A percentile compares a stretch with the other conserved stretches of the same genome.
Conservation (phyloP, 140 eudicot genomes). For the Artemisia princeps region DNA sequence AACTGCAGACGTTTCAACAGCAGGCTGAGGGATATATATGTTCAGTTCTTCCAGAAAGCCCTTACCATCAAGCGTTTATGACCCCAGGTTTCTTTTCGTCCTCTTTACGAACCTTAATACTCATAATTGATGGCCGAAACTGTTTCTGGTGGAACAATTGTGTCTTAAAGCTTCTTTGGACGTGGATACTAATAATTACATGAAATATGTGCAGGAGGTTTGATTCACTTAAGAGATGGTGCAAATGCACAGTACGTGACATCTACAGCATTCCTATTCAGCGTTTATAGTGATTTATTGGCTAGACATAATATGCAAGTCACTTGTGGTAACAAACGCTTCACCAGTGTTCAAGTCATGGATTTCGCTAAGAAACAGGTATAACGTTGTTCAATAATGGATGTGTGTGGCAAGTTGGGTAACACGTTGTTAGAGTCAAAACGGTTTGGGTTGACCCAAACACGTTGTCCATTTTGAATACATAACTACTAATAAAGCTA, state of each 20-base stretch:
- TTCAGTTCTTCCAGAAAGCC: constrained; percentile 59
- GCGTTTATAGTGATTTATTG: constrained; percentile 57
- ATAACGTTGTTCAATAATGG: background rate
- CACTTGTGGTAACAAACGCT: constrained; percentile 46
- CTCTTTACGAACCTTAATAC: too few relatives aligned
- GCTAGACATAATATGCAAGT: constrained; percentile 39
- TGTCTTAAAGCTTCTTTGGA: too few relatives aligned
- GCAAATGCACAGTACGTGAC: constrained; percentile 84
- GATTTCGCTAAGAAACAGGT: constrained; percentile 77
- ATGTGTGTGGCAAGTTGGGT: background rate
- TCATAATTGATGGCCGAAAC: too few relatives aligned
- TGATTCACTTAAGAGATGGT: constrained; percentile 70
- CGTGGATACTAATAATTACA: background rate
- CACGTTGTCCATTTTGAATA: too few relatives aligned
- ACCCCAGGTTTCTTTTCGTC: constrained; percentile 45
- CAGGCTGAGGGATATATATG: constrained; percentile 68
- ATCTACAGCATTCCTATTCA: constrained; percentile 50
- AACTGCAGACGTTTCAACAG: constrained; percentile 38
- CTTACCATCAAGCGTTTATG: constrained; percentile 45
- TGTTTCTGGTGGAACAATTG: background rate
- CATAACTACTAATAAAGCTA: too few relatives aligned
- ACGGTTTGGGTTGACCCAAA: too few relatives aligned
- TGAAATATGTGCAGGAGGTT: constrained; percentile 44
- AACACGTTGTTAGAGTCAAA: too few relatives aligned
- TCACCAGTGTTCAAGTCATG: constrained; percentile 32